A percentile compares a stretch with the other conserved stretches of the same genome.
These are phyloP conservation scores for Thalia dealbata DNA, from an alignment of 176 grass and related monocot genomes.

Conservation along the genomic window DNA sequence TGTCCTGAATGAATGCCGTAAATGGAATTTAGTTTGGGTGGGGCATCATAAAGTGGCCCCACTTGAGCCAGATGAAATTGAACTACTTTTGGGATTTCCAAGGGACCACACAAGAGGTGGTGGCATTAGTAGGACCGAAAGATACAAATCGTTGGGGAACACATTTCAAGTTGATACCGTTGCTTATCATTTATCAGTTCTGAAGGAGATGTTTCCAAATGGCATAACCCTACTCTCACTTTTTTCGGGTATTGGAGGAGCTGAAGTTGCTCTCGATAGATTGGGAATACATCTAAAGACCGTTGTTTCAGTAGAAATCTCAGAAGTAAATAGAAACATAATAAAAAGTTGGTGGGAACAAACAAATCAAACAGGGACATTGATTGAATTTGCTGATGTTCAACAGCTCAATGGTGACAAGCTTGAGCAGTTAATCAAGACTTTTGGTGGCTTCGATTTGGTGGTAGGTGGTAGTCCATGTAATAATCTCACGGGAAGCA, in stretches of 20 bases:
- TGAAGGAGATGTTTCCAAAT: slow-evolving; percentile 55
- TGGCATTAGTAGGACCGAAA: slow-evolving; percentile 44
- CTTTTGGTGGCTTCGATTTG: slow-evolving; percentile 55
- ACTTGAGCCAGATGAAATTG: slow-evolving; percentile 75
- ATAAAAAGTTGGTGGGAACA: slow-evolving; percentile 83
- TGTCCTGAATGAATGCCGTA: slow-evolving; percentile 53
- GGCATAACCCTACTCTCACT: slow-evolving; percentile 63
- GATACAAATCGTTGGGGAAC: slow-evolving; percentile 61
- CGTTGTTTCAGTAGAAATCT: slow-evolving; percentile 69
- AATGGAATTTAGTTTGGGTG: slow-evolving; percentile 84
- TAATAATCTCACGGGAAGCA: slow-evolving; percentile 82
- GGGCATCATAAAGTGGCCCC: slow-evolving; percentile 65
- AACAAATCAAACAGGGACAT: slow-evolving; percentile 43
- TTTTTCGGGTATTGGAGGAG: slow-evolving; percentile 92
- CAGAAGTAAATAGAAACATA: slow-evolving; percentile 45
- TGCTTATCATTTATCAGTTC: slow-evolving; percentile 55
- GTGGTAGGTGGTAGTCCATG: slow-evolving; percentile 81
- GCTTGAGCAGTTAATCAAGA: slow-evolving; percentile 23
- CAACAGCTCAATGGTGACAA: slow-evolving; percentile 26
- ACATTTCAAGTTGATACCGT: slow-evolving; percentile 89
- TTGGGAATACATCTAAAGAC: slow-evolving; percentile 54
- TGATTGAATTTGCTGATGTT: slow-evolving; percentile 61
- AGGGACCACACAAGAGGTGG: slow-evolving; percentile 69
- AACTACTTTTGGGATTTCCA: slow-evolving; percentile 65
- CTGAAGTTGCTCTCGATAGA: slow-evolving; percentile 81